Evolutionary conservation across 2,329 filamentous ascomycete genomes (phyloP).

Genomic region (Fonsecaea pedrosoi): DNA sequence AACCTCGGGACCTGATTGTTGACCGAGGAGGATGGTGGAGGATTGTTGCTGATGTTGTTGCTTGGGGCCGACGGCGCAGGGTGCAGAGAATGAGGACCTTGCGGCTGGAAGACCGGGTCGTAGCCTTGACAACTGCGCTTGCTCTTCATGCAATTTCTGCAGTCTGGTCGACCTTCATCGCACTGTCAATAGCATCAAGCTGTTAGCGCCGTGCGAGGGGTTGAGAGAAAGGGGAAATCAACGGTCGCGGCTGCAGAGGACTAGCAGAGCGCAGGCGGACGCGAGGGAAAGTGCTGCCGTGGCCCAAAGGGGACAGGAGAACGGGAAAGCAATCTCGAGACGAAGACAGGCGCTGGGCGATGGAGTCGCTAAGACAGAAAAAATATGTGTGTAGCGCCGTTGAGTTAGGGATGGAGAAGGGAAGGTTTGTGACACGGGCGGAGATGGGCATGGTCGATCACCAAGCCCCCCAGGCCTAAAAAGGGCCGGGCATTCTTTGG

Average conservation of each 20-base stretch:
- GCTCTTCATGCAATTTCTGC: slow-evolving; percentile 73
- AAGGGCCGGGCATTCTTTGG: slow-evolving; percentile 16
- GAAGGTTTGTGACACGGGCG: slow-evolving; percentile 32
- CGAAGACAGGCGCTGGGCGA: slow-evolving; percentile 17
- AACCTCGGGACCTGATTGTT: slow-evolving; percentile 26
- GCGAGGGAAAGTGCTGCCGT: slow-evolving; percentile 25
- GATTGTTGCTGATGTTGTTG: slow-evolving; percentile 41
- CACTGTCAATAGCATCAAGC: slow-evolving; percentile 65
- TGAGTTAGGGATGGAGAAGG: slow-evolving; percentile 20
- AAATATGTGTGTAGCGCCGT: slow-evolving; percentile 26
- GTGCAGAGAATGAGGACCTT: slow-evolving; percentile 46
- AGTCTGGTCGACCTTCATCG: slow-evolving; percentile 92
- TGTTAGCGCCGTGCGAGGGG: slow-evolving; percentile 25
- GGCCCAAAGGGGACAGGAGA: slow-evolving; percentile 12
- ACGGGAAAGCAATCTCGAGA: slow-evolving; percentile 23
- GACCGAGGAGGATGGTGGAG: slow-evolving; percentile 41
- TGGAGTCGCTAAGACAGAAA: slow-evolving; percentile 23
- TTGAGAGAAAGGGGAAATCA: slow-evolving; percentile 1
- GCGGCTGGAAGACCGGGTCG: slow-evolving; percentile 76
- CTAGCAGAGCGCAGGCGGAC: slow-evolving; percentile 12
- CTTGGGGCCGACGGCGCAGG: slow-evolving; percentile 62
- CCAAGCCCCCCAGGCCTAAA: slow-evolving; percentile 19
- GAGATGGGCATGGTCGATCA: slow-evolving; percentile 29
- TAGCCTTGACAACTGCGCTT: slow-evolving; percentile 72
- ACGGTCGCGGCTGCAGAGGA: not conserved